Base-by-base conservation (phyloP, 2,329 filamentous ascomycete genomes). In the Monilinia polystroma region DNA sequence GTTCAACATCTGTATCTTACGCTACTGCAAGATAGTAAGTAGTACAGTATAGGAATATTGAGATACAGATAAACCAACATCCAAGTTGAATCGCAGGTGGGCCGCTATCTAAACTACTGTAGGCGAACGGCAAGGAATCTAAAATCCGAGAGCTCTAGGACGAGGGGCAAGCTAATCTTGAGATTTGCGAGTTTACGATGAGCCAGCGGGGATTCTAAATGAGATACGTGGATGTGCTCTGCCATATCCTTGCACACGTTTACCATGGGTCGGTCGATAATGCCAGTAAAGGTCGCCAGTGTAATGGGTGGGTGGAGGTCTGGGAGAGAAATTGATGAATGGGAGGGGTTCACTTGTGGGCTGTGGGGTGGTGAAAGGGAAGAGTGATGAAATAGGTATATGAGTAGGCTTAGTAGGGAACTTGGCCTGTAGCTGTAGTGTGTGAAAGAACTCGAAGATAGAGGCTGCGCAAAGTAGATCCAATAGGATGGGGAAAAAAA, bases 121-220 rank as follows among this genome's bases (percentile, higher is more conserved):
- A 47, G 35, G 41, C 23, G 47, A 51, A 63, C 29, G 45, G 23
- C 26, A 59, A 35, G 56, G 57, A 26, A 59, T 49, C 57, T 59
- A 59, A 59, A 59, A 49, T 49, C 29, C 12, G 43, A 35, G 49
- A 35, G 10, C 43, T 38, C 41, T 38, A 26, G 49, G 53, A 59
- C 43, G 63, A 66, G 63, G 63, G 54, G 63, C 43, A 38, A 52
- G 55, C 47, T 59, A 47, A 66, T 59, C 45, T 64, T 64, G 64
- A 60, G 64, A 63, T 60, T 62, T 66, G 64, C 64, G 64, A 63
- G 16, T 45, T 66, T 63, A 63, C 55, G 57, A 63, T 66, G 64
- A 51, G 52, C 47, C 35, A 38, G 26, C 47, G 62, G 43, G 64
- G 64, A 47, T 54, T 32, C 4, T 16, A 52, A 55, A 52, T 63